Evolutionary conservation across 495 filamentous ascomycete genomes (phyloP).

Genomic region (Echria macrotheca): DNA sequence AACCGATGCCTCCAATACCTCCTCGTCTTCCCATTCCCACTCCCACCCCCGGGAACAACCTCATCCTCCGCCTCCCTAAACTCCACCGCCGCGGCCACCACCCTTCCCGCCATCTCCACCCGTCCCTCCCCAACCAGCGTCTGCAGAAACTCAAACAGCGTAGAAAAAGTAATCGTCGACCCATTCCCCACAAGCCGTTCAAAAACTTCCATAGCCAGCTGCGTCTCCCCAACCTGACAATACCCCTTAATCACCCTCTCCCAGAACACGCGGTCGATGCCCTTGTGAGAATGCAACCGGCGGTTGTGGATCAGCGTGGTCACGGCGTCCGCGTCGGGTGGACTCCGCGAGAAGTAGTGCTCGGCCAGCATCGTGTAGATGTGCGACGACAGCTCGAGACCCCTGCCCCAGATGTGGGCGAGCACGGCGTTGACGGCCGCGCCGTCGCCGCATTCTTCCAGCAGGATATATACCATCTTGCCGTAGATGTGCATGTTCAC

Average conservation of each 20-base stretch:
- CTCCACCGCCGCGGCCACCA: constrained; percentile 24
- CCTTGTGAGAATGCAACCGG: constrained; percentile 26
- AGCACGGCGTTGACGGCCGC: constrained; percentile 54
- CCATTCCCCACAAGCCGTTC: constrained; percentile 36
- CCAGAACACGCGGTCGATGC: constrained; percentile 59
- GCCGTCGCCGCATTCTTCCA: constrained; percentile 38
- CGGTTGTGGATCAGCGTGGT: constrained; percentile 47
- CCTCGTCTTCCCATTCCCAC: constrained; percentile 12
- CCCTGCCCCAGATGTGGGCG: constrained; percentile 48
- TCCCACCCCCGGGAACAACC: constrained; percentile 2
- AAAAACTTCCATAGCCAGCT: constrained; percentile 48
- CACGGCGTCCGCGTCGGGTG: constrained; percentile 54
- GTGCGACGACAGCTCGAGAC: constrained; percentile 48
- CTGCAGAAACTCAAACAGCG: constrained; percentile 41
- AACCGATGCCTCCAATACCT: constrained; percentile 38
- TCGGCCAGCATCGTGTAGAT: constrained; percentile 68
- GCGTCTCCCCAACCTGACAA: constrained; percentile 40
- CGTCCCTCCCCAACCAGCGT: constrained; percentile 42
- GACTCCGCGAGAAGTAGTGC: constrained; percentile 55
- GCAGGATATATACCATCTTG: constrained; percentile 57
- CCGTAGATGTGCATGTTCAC: constrained; percentile 55
- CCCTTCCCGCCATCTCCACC: constrained; percentile 22
- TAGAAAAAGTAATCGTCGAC: constrained; percentile 35
- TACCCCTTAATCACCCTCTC: constrained; percentile 64
- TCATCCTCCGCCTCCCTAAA: constrained; percentile 25